Conservation (phyloP, 2,329 filamentous ascomycete genomes). For the Cladorrhinum sp. region DNA sequence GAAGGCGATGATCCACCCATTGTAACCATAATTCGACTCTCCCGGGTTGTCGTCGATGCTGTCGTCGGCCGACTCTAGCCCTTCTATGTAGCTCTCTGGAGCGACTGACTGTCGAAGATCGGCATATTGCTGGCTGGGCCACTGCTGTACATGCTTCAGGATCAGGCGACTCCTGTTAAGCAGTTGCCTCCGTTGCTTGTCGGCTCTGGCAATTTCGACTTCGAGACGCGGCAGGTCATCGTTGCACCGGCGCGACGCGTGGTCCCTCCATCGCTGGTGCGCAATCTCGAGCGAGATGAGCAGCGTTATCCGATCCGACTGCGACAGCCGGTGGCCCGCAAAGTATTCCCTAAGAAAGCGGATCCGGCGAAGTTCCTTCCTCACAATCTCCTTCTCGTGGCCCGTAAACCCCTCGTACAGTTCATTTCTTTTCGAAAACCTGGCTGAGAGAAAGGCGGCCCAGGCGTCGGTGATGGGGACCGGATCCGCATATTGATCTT, state of each 20-base stretch:
- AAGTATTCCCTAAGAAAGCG: constrained; percentile 23
- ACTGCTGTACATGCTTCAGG: constrained; percentile 20
- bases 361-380: constrained; percentile 24
- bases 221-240: constrained; percentile 19
- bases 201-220: constrained; percentile 15
- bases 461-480: constrained; percentile 21
- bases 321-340: constrained; percentile 15
- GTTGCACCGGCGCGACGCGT: constrained; percentile 12
- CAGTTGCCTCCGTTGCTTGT: constrained; percentile 10
- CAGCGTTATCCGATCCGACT: constrained; percentile 15
- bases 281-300: constrained; percentile 16
- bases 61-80: constrained; percentile 19
- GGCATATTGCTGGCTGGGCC: constrained; percentile 16
- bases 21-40: constrained; percentile 25
- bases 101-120: constrained; percentile 11
- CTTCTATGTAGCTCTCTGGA: constrained; percentile 20
- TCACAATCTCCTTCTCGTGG: constrained; percentile 21
- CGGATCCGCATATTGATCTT: constrained; percentile 23
- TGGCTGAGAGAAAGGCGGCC: constrained; percentile 21
- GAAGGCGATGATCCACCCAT: constrained; percentile 24
- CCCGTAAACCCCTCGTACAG: constrained; percentile 18
- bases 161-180: constrained; percentile 21
- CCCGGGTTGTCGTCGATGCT: constrained; percentile 21
- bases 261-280: constrained; percentile 18
- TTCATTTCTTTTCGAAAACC: constrained; percentile 19